These are phyloP conservation scores for Debaryomyces subglobosus DNA, from an alignment of 1,139 yeast genomes.

Conservation along the genomic window DNA sequence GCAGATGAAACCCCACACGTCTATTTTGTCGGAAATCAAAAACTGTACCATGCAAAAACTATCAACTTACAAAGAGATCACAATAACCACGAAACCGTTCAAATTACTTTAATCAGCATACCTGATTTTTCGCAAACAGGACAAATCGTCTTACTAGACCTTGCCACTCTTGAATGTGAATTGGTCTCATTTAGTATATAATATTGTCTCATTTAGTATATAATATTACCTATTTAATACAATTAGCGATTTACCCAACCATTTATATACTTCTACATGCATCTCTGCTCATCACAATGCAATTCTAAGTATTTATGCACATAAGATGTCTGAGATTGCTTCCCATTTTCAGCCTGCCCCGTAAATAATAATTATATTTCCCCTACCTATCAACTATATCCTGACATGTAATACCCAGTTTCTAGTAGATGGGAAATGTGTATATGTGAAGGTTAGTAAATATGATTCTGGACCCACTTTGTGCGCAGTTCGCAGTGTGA, in stretches of 20 bases:
- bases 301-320: conserved; percentile 1
- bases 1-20: conserved; percentile 75
- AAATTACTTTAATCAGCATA: conserved; percentile 61
- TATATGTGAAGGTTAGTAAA: not conserved
- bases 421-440: not conserved
- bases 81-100: conserved; percentile 24
- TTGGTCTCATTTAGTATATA: conserved; percentile 26
- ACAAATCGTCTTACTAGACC: conserved; percentile 67
- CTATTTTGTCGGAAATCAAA: conserved; percentile 85
- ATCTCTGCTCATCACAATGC: conserved; percentile 4
- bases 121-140: conserved; percentile 74
- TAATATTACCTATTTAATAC: not conserved
- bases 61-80: conserved; percentile 13
- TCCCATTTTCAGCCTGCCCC: not conserved
- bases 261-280: not conserved
- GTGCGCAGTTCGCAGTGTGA: conserved; percentile 9
- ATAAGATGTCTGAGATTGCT: not conserved
- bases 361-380: not conserved
- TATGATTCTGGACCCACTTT: conserved; percentile 7
- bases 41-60: conserved; percentile 48
- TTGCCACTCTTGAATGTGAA: conserved; percentile 57
- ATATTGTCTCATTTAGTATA: conserved; percentile 20
- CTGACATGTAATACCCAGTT: not conserved
- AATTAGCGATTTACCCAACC: not conserved
- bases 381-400: not conserved